Evolutionary conservation across 2,329 filamentous ascomycete species (phyloP).

Genomic region (Fusarium irregulare): DNA sequence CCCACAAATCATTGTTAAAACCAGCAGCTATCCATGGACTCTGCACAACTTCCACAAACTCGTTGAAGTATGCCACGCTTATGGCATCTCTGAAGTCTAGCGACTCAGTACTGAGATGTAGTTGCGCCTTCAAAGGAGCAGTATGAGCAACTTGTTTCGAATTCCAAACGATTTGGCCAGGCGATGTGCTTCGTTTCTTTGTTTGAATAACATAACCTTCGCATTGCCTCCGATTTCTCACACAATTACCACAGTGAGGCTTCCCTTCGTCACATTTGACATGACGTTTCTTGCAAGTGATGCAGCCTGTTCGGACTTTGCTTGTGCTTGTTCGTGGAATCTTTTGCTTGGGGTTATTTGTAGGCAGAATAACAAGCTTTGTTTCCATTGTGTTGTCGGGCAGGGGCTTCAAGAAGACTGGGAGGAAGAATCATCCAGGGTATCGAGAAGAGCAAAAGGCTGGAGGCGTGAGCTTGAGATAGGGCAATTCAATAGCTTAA

Average conservation of each 20-base stretch:
- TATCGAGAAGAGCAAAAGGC: background rate
- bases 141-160: constrained; percentile 21
- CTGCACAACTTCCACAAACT: constrained; percentile 47
- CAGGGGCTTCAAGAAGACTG: background rate
- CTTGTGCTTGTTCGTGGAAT: constrained; percentile 34
- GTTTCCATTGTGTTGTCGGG: background rate
- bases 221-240: constrained; percentile 26
- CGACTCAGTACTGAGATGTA: constrained; percentile 21
- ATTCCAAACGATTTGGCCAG: constrained; percentile 42
- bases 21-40: constrained; percentile 47
- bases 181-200: constrained; percentile 5
- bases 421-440: background rate
- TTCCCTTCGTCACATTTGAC: constrained; percentile 41
- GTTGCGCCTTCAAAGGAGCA: constrained; percentile 3
- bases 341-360: constrained; percentile 9
- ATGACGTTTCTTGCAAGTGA: constrained; percentile 42
- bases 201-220: constrained; percentile 23
- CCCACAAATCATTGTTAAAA: constrained; percentile 46
- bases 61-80: constrained; percentile 45
- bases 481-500: background rate
- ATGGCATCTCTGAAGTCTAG: constrained; percentile 24
- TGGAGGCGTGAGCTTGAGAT: background rate
- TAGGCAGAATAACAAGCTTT: background rate
- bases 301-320: constrained; percentile 40
- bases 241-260: constrained; percentile 33